A percentile compares a stretch with the other conserved stretches of the same genome.
Evolutionary conservation across 2,329 filamentous ascomycete species (phyloP).

Genomic region (Torrubiellomyces zombiae): DNA sequence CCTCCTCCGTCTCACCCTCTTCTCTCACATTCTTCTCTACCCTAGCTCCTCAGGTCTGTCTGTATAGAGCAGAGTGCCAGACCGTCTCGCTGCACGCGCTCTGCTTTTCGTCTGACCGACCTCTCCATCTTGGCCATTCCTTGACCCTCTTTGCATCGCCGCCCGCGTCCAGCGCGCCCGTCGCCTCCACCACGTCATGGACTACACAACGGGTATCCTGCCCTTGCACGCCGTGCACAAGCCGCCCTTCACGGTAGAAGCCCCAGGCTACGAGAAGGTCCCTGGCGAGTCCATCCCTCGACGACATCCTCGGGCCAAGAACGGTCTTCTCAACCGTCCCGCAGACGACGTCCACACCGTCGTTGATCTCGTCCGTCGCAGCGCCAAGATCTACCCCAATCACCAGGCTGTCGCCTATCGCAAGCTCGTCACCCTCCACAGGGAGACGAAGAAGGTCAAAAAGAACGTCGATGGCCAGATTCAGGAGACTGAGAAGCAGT

Average conservation of each 20-base stretch:
- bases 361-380: conserved; percentile 60
- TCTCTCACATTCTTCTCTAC: no score
- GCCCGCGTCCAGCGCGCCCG: background rate
- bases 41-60: no score
- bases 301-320: conserved; percentile 52
- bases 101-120: no score
- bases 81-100: no score
- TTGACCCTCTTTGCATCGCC: background rate
- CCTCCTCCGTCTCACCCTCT: no score
- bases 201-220: conserved; percentile 26
- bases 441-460: conserved; percentile 76
- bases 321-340: conserved; percentile 50
- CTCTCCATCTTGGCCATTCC: no score
- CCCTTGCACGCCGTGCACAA: conserved; percentile 45
- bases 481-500: conserved; percentile 72
- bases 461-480: conserved; percentile 73
- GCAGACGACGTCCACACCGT: conserved; percentile 56
- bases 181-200: no score
- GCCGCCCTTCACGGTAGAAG: conserved; percentile 61
- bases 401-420: conserved; percentile 53
- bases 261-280: conserved; percentile 47
- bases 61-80: no score
- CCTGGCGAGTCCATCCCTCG: conserved; percentile 75
- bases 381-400: conserved; percentile 45
- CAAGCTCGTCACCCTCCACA: conserved; percentile 59